Base-by-base conservation (phyloP, 257 asterid genomes). In the Gynochthodes officinalis region DNA sequence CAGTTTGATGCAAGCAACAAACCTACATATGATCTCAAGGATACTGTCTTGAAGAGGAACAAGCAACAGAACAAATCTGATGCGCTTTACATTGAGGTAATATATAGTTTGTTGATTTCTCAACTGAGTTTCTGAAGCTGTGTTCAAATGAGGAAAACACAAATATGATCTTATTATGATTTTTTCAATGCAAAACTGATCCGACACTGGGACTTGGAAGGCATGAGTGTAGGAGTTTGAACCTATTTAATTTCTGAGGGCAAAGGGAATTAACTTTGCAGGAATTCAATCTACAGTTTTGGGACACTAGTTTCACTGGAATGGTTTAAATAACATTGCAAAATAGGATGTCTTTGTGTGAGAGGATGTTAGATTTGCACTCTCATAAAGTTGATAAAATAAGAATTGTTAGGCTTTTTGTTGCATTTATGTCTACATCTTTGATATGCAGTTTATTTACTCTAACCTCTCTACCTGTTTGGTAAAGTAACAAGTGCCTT, bases 51-150 rank as follows among this genome's bases (percentile, higher is more conserved):
- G 59, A 86, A 74, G 37, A 82, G 82, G 77, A 87, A 73, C 73
- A 80, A 59, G 66, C 82, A 80, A 60, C 89, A 68, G 61, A 75
- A 73, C 65, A 85, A 73, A 77, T 85, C 89, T 25, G 88, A 84
- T 42, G 78, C 84, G 71, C 76, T 85, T 74, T 90, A 88, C 79
- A 79, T 93, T 44, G 95, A 91, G 93, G 98, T 93, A 79, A 79
- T 50, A 32, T 25, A 8, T 30, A 32, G 32, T 50, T 48, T 7
- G 4, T 32, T 50, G 16, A 21, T 60, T n/a, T 32, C 18, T 33
- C 9, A 1, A 33, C 39, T 16, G 64, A 35, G 46, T 54, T 32
- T 32, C 44, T n/a, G 25, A 48, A 69, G 65, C 57, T 25, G 39
- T 54, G 28, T 70, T 35, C 42, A 37, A 13, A 0, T 15, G 42